These are phyloP conservation scores for Vigna unguiculata DNA, from an alignment of 306 rosid genomes.

Conservation along the genomic window DNA sequence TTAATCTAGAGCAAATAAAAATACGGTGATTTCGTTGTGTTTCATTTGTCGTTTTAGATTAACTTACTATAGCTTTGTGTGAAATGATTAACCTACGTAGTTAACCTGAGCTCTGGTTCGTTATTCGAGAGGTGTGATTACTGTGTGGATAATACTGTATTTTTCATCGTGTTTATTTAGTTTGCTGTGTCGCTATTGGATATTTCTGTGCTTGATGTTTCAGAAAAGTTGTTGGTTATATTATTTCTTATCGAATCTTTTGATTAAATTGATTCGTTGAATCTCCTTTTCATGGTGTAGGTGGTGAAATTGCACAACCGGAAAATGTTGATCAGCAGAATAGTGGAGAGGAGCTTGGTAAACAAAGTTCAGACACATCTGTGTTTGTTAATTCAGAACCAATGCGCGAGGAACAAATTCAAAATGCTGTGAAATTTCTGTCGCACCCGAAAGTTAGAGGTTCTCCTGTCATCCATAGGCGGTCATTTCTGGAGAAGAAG, in stretches of 20 bases:
- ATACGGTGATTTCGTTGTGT: neutral
- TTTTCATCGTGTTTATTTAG: neutral
- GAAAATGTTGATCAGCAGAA: constrained; percentile 54
- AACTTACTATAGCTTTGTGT: neutral
- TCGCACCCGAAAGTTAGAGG: constrained; percentile 83
- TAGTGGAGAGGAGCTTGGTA: constrained; percentile 54
- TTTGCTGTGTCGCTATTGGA: neutral
- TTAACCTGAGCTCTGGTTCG: neutral
- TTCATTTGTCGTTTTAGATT: neutral
- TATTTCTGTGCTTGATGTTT: constrained; percentile 2
- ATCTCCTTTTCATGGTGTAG: constrained; percentile 31
- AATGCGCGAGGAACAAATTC: constrained; percentile 85
- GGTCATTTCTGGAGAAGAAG: constrained; percentile 86
- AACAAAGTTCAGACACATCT: constrained; percentile 53
- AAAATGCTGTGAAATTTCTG: constrained; percentile 87
- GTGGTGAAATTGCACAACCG: constrained; percentile 49
- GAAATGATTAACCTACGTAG: neutral
- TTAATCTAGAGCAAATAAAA: neutral
- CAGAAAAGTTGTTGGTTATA: constrained; percentile 8
- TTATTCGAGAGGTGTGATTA: neutral
- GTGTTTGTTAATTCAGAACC: constrained; percentile 81
- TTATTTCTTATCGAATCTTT: neutral
- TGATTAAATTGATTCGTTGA: neutral
- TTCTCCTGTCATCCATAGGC: constrained; percentile 76
- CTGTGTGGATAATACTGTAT: neutral